Evolutionary conservation across 495 filamentous ascomycete species (phyloP).

Genomic region (Aspergillus campestris): DNA sequence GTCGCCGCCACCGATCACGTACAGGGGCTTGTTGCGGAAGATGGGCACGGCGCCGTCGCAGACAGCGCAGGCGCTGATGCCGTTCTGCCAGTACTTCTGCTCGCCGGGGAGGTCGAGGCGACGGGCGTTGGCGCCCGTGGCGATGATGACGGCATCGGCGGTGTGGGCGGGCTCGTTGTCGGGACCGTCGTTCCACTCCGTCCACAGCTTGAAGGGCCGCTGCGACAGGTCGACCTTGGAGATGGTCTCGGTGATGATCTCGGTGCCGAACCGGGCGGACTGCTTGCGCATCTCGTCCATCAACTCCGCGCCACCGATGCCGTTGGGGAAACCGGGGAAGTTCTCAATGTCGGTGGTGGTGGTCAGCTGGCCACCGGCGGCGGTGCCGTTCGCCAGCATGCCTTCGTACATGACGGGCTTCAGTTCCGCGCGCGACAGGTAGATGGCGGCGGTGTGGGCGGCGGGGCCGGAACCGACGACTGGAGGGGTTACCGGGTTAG

Average conservation of each 20-base stretch:
- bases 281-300: slow-evolving; percentile 96
- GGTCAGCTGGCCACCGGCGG: slow-evolving; percentile 90
- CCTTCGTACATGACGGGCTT: slow-evolving; percentile 89
- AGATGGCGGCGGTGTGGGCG: slow-evolving; percentile 94
- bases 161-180: slow-evolving; percentile 60
- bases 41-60: slow-evolving; percentile 97
- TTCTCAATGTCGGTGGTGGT: slow-evolving; percentile 99
- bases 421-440: slow-evolving; percentile 88
- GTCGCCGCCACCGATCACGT: slow-evolving; percentile 95
- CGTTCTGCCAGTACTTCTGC: slow-evolving; percentile 92
- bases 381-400: slow-evolving; percentile 94
- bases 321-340: slow-evolving; percentile 86
- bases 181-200: slow-evolving; percentile 69
- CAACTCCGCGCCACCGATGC: slow-evolving; percentile 73
- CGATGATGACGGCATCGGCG: slow-evolving; percentile 85
- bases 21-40: slow-evolving; percentile 89
- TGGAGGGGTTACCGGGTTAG: slow-evolving; percentile 17
- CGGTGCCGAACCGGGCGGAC: slow-evolving; percentile 82
- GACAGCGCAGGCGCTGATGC: slow-evolving; percentile 92
- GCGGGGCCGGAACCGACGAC: slow-evolving; percentile 91
- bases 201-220: slow-evolving; percentile 86
- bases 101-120: slow-evolving; percentile 80
- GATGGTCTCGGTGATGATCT: slow-evolving; percentile 88
- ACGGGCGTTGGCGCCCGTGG: slow-evolving; percentile 86
- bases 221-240: slow-evolving; percentile 75